These are phyloP conservation scores for Platismatia glauca DNA, from an alignment of 495 filamentous ascomycete species.

Conservation along the genomic window DNA sequence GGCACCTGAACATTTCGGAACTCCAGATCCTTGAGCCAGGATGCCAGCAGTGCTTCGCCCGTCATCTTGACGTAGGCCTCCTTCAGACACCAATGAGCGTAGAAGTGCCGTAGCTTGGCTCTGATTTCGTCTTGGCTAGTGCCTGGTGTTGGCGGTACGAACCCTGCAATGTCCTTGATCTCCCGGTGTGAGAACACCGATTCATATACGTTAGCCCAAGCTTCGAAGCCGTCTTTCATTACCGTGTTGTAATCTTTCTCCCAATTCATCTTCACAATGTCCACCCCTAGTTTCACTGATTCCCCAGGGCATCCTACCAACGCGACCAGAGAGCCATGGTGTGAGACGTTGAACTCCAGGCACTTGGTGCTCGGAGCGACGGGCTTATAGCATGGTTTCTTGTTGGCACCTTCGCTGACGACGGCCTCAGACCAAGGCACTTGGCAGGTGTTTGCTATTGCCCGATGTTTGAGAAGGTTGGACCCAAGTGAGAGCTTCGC, in stretches of 20 bases:
- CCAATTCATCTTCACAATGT: slow-evolving; percentile 24
- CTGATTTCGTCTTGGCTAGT: slow-evolving; percentile 34
- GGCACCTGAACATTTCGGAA: slow-evolving; percentile 58
- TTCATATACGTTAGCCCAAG: slow-evolving; percentile 69
- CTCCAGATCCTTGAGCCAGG: slow-evolving; percentile 63
- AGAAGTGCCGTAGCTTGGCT: slow-evolving; percentile 66
- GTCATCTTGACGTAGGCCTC: slow-evolving; percentile 94
- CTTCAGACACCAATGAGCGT: slow-evolving; percentile 79
- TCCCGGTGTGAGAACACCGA: slow-evolving; percentile 63
- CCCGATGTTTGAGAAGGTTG: slow-evolving; percentile 68
- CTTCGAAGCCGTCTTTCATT: slow-evolving; percentile 44
- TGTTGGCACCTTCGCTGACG: slow-evolving; percentile 52
- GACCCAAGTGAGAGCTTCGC: slow-evolving; percentile 65
- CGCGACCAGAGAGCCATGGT: slow-evolving; percentile 73
- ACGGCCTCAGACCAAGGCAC: slow-evolving; percentile 57
- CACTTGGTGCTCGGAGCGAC: slow-evolving; percentile 25
- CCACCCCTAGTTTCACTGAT: slow-evolving; percentile 30
- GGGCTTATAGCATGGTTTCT: slow-evolving; percentile 56
- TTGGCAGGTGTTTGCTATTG: slow-evolving; percentile 51
- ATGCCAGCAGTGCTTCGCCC: slow-evolving; percentile 74
- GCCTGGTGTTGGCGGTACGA: slow-evolving; percentile 20
- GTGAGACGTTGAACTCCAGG: slow-evolving; percentile 80
- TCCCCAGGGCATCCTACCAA: slow-evolving; percentile 44
- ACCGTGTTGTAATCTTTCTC: slow-evolving; percentile 30
- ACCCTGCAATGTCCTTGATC: slow-evolving; percentile 48